phyloP scores from a whole-genome alignment of 306 rosid genomes.

The Mimosa pudica region DNA sequence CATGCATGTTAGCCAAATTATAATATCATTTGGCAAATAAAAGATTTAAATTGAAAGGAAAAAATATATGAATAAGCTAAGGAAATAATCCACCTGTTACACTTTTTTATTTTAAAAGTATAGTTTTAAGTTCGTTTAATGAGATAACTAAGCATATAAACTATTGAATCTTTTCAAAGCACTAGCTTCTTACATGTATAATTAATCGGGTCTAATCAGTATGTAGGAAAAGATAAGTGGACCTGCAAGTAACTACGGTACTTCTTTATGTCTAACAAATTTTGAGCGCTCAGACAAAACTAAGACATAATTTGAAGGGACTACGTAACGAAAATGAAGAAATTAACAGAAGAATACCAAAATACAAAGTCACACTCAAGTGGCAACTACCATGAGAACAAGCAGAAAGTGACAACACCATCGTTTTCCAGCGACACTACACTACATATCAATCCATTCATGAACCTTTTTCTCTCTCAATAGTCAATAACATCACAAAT shows the following conservation, averaged over 20 bases:
- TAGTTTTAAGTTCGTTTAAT: neutral
- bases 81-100: too few relatives aligned
- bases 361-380: slow-evolving; percentile 33
- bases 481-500: neutral
- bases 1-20: neutral
- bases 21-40: too few relatives aligned
- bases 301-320: neutral
- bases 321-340: neutral
- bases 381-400: neutral
- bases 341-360: slow-evolving; percentile 9
- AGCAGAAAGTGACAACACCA: neutral
- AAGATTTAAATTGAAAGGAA: too few relatives aligned
- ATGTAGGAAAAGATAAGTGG: neutral
- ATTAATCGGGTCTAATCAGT: neutral
- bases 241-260: neutral
- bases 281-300: neutral
- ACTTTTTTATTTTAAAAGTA: too few relatives aligned
- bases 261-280: neutral
- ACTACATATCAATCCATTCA: neutral
- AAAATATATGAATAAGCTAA: too few relatives aligned
- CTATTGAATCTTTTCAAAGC: neutral
- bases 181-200: neutral
- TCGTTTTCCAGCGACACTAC: neutral
- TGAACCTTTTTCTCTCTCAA: neutral
- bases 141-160: neutral